Evolutionary conservation across 352 stramenopile species (phyloP), one percentile per base, ranked within the genome.

Genomic region (Phytophthora quininea): DNA sequence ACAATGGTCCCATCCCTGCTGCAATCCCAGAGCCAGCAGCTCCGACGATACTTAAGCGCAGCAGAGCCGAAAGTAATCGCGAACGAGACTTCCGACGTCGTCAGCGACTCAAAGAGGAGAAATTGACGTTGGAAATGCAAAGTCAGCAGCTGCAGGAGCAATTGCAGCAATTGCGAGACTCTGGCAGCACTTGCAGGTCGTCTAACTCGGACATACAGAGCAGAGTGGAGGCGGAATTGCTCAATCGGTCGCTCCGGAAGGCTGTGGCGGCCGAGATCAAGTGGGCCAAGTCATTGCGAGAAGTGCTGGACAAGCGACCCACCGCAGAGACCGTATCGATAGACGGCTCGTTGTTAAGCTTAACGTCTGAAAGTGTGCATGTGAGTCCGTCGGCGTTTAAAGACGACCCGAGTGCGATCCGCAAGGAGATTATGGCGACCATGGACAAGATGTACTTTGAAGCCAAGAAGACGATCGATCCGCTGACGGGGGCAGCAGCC

Each of bases 391-490:
- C 33, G 1, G 27, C 32, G 11, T 47, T 73, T 4, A 38, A 15
- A 30, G 31, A 62, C 31, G 64, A 71, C 24, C 69, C 47, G 29
- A 59, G 32, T 24, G 54, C 59, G 8, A 15, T 73, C 33, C 69
- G 56, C 37, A 61, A 15, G 64, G 69, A 73, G 29, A 76, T 67
- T 31, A 70, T 67, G 45, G 40, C 32, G 27, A 33, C 47, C 4
- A 71, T 76, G 69, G 59, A 73, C 15, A 60, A 65, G 32, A 64
- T 76, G 54, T 76, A 76, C 30, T 27, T 57, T 43, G 64, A 76
- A 71, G 69, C 64, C 4, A 76, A 73, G 53, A 55, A 48, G 2
- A 67, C 56, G 6, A 53, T 76, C 5, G 58, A 73, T 46, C 58
- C 58, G 0, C 15, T 67, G 30, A 73, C 64, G 19, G 64, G 59